Evolutionary conservation across 345 rosid genomes (phyloP), one percentile per base, ranked within the genome.

Genomic region (Aquilaria yunnanensis): DNA sequence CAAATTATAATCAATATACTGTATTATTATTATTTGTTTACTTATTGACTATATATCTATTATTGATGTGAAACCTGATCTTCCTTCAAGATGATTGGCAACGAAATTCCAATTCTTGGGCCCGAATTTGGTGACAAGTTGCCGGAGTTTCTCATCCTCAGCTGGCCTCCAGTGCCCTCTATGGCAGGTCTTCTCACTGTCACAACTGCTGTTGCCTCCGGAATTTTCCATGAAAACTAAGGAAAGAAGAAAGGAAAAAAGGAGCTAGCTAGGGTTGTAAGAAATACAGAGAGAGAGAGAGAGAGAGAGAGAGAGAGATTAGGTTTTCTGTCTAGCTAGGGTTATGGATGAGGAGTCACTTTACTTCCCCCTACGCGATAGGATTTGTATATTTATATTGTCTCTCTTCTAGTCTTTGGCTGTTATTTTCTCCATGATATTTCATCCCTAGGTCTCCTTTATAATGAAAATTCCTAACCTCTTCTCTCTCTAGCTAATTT

Each of bases 161-260:
- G 76, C 72, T 51, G 89, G 82, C 65, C 89, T 79, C 89, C 86
- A 84, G 57, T 84, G 89, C n/a, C 89, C 89, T 77, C 89, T 71
- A 3, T 74, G 66, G 71, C 82, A 77, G 74, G 78, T 76, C 60
- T 61, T 82, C 67, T 63, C 77, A 47, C 68, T 59, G 14, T 64
- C 75, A 58, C 59, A 54, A 64, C 72, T 66, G 63, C 59, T 66
- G 66, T 73, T 77, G 65, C 71, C 68, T 57, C 73, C 32, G 41
- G 74, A 71, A 65, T 65, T 70, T 53, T 68, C 78, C 74, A 78
- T 72, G 56, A 59, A 62, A 67, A 56, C 55, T 3, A 12, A 30
- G 12, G 13, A 3, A 65, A 60, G 8, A 50, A 55, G 9, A 58
- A 32, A 14, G 32, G 6, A 62, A 62, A 63, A 68, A 14, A 1